phyloP scores from a whole-genome alignment of 495 filamentous ascomycete genomes.

The Lindgomyces ingoldianus region DNA sequence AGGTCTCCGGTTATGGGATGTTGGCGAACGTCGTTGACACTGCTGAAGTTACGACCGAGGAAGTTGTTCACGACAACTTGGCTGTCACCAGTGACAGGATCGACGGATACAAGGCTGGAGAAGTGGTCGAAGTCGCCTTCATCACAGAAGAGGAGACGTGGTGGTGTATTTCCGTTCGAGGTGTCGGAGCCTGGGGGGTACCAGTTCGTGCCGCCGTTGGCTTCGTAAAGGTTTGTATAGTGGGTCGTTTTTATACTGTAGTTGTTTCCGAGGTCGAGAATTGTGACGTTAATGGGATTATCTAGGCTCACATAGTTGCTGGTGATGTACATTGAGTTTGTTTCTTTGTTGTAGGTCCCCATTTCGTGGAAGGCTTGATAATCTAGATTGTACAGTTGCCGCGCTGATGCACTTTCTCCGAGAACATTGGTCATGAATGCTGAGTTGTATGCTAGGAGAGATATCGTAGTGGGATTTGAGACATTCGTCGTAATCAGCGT shows the following conservation, averaged over 20 bases:
- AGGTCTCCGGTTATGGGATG: slow-evolving; percentile 50
- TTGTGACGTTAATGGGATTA: slow-evolving; percentile 43
- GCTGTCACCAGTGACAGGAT: slow-evolving; percentile 38
- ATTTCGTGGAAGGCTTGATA: slow-evolving; percentile 59
- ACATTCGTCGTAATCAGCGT: slow-evolving; percentile 31
- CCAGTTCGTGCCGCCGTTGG: slow-evolving; percentile 43
- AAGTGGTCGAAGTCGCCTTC: slow-evolving; percentile 39
- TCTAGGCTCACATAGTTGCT: slow-evolving; percentile 50
- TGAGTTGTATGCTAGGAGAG: slow-evolving; percentile 40
- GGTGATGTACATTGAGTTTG: slow-evolving; percentile 60
- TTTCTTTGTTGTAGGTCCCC: slow-evolving; percentile 54
- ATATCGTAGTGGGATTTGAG: slow-evolving; percentile 31
- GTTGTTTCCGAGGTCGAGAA: slow-evolving; percentile 41
- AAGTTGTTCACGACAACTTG: slow-evolving; percentile 39
- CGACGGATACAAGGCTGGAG: slow-evolving; percentile 35
- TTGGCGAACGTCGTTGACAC: slow-evolving; percentile 39
- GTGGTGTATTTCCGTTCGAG: slow-evolving; percentile 32
- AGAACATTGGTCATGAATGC: slow-evolving; percentile 40
- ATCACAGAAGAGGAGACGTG: slow-evolving; percentile 41
- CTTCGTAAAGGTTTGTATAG: slow-evolving; percentile 38
- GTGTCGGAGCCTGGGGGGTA: slow-evolving; percentile 29
- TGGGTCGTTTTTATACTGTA: slow-evolving; percentile 44
- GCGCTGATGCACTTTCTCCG: slow-evolving; percentile 36
- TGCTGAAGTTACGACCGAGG: slow-evolving; percentile 42
- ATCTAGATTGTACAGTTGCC: slow-evolving; percentile 32